Conservation (phyloP, 306 rosid species). For the Cucumis sativus region DNA sequence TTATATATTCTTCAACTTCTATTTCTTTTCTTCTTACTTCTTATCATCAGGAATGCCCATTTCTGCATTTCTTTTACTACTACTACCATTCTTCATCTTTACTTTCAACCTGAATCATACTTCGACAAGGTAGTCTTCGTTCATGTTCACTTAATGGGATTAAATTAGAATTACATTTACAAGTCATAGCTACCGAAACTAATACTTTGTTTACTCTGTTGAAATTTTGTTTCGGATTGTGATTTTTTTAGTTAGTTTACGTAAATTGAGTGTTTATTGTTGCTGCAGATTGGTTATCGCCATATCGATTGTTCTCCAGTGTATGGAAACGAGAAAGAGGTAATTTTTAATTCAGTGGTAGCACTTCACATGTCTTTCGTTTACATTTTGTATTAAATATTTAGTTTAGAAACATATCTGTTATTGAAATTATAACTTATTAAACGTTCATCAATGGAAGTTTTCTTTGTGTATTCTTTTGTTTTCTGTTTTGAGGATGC, state of each 20-base stretch:
- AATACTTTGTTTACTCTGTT: neutral
- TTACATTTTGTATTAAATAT: too few species aligned
- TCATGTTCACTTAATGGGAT: too few species aligned
- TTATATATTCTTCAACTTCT: neutral
- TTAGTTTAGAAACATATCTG: neutral
- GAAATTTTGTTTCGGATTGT: neutral
- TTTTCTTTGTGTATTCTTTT: neutral
- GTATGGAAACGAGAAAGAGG: conserved; percentile 69
- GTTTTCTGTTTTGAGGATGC: neutral
- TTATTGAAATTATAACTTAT: neutral
- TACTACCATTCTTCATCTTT: neutral
- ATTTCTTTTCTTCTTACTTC: neutral
- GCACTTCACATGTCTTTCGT: neutral
- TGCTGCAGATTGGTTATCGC: conserved; percentile 55
- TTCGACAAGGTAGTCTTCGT: neutral
- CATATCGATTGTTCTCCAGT: conserved; percentile 80
- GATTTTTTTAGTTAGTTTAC: neutral
- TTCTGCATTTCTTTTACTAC: neutral
- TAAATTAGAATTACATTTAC: too few species aligned
- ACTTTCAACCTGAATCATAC: neutral
- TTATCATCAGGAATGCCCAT: neutral
- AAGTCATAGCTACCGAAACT: too few species aligned
- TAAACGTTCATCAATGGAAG: neutral
- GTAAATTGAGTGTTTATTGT: neutral
- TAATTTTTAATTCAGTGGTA: conserved; percentile 3